Percentiles rank a stretch among this genome's conserved stretches.
Conservation (phyloP, 192 early-diverging fungal species). For the Backusella australiensis region DNA sequence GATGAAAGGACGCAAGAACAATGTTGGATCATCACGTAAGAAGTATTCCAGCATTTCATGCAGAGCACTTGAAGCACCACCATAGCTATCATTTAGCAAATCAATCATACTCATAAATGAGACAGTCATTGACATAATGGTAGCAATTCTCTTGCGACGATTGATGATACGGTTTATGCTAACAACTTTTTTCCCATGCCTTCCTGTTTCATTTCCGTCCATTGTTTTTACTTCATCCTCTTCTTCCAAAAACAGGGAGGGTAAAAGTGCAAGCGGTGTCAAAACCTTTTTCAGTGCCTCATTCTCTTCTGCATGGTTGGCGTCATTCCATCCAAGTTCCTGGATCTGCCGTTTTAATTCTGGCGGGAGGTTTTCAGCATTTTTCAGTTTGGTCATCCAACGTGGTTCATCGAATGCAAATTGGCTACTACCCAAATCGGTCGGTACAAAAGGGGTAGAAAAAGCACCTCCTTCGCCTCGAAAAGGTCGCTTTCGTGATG, state of each 20-base stretch:
- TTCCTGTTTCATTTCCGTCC: neutral
- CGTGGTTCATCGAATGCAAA: slow-evolving; percentile 53
- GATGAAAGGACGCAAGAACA: slow-evolving; percentile 53
- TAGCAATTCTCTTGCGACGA: slow-evolving; percentile 22
- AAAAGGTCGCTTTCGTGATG: slow-evolving; percentile 48
- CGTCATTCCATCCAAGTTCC: slow-evolving; percentile 52
- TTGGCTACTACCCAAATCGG: slow-evolving; percentile 51
- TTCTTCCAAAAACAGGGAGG: slow-evolving; percentile 50
- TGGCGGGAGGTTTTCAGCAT: slow-evolving; percentile 40
- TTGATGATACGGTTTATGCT: slow-evolving; percentile 19
- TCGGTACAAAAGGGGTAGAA: slow-evolving; percentile 48
- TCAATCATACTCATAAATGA: slow-evolving; percentile 48
- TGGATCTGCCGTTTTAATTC: slow-evolving; percentile 51
- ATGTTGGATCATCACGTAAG: slow-evolving; percentile 50
- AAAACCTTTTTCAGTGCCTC: slow-evolving; percentile 41
- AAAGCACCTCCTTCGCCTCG: slow-evolving; percentile 41
- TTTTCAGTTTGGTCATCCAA: slow-evolving; percentile 50
- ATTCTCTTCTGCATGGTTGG: slow-evolving; percentile 39
- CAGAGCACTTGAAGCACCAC: slow-evolving; percentile 42
- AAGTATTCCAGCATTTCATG: slow-evolving; percentile 45
- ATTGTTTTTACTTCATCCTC: slow-evolving; percentile 32
- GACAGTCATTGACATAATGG: slow-evolving; percentile 42
- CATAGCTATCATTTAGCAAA: slow-evolving; percentile 45
- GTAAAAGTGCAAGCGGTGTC: slow-evolving; percentile 51
- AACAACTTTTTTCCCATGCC: neutral